Base-by-base conservation (phyloP, 1,284 basidiomycete species). In the Takashimella koratensis region DNA sequence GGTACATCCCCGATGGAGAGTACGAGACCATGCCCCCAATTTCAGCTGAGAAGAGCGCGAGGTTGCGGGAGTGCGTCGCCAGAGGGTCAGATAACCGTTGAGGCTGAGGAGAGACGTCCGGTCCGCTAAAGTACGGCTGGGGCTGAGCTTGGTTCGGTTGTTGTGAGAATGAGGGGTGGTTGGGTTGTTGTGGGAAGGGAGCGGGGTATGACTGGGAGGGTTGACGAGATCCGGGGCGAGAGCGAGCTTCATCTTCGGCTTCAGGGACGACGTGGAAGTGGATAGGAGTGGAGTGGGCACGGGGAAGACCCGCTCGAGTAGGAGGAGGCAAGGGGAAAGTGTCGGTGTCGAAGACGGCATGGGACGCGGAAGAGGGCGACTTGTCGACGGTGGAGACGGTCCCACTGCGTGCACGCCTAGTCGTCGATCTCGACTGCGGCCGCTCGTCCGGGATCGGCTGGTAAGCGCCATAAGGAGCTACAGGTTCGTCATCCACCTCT, bases 61-160 rank as follows among this genome's bases (percentile, higher is more conserved):
- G 60, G 50, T 72, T 71, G 23, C 56, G 57, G 1, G 68, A 70
- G 47, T 72, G 71, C 4, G 59, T 55, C n/a, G 60, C 63, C 13
- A 59, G 54, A 6, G 59, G 57, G 41, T 62, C 60, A 3, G 67
- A 66, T 19, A 47, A 5, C 10, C 43, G 43, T 45, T 45, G 43
- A 45, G 24, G 22, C 16, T 43, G 42, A 22, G 49, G 42, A 16
- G 49, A 43, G 19, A 16, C 26, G 5, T 23, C 40, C 5, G 49
- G 19, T 12, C 23, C 40, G 3, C 40, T 21, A 19, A 44, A 50
- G 5, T 24, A 24, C 21, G 42, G 49, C 16, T 42, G 48, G 12
- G 20, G 30, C 30, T 36, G 30, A n/a, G n/a, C n/a, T 36, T 36
- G 30, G 16, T 8, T 36, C 8, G 10, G 30, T 36, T 36, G 30